phyloP scores from a whole-genome alignment of 2,329 filamentous ascomycete genomes.

The Chaetomium sp. region DNA sequence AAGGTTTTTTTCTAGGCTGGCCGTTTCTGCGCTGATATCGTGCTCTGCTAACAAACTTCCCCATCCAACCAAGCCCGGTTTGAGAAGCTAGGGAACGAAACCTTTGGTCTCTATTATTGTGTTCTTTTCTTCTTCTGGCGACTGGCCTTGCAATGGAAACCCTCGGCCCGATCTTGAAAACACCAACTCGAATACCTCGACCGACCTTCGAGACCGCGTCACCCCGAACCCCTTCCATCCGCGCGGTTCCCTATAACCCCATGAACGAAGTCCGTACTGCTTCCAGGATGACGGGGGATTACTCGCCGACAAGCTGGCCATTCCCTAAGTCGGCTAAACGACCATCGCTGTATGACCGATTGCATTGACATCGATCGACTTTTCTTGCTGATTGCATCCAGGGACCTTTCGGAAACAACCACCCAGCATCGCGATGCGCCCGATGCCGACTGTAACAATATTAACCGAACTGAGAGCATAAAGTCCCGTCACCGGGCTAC shows the following conservation, averaged over 20 bases:
- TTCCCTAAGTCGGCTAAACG: constrained; percentile 20
- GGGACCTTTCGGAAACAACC: background rate
- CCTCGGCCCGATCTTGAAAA: background rate
- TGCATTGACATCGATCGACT: background rate
- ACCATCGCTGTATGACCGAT: constrained; percentile 18
- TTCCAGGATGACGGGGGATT: constrained; percentile 1
- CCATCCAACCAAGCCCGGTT: background rate
- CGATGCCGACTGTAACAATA: background rate
- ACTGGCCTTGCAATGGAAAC: constrained; percentile 4
- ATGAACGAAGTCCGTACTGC: constrained; percentile 1
- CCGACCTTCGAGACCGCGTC: constrained; percentile 21
- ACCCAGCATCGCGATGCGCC: background rate
- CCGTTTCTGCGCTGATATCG: background rate
- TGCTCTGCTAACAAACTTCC: background rate
- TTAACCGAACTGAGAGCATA: background rate
- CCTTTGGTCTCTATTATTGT: background rate
- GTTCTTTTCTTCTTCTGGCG: background rate
- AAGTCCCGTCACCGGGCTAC: background rate
- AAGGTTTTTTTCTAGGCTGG: background rate
- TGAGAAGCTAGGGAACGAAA: background rate
- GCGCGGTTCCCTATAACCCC: constrained; percentile 23
- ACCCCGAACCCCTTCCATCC: constrained; percentile 24
- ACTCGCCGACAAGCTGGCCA: constrained; percentile 27
- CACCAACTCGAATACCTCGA: constrained; percentile 21
- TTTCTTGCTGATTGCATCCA: background rate